A percentile compares a stretch with the other conserved stretches of the same genome.
These are phyloP conservation scores for Quillaja saponaria DNA, from an alignment of 306 rosid species.

Conservation along the genomic window DNA sequence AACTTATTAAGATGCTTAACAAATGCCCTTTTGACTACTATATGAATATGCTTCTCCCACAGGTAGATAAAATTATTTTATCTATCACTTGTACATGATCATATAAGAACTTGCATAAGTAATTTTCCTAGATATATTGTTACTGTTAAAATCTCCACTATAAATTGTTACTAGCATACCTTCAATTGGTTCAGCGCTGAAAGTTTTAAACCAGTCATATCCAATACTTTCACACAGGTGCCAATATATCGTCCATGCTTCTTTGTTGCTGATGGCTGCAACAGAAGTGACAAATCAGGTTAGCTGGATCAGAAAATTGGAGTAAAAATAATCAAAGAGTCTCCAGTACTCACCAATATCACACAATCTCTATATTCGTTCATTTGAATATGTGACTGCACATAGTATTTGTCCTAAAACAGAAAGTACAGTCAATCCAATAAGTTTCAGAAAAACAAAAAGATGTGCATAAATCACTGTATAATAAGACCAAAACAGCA, in stretches of 20 bases:
- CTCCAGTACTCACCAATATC: conserved; percentile 57
- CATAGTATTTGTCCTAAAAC: conserved; percentile 78
- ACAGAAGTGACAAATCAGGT: conserved; percentile 27
- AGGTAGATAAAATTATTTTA: neutral
- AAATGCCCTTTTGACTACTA: no score
- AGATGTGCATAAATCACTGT: neutral
- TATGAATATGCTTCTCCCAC: neutral
- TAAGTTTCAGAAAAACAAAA: conserved; percentile 19
- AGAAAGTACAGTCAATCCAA: conserved; percentile 14
- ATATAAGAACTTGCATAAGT: neutral
- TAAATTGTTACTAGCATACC: conserved; percentile 49
- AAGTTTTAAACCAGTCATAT: conserved; percentile 90
- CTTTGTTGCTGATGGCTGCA: conserved; percentile 72
- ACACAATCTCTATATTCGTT: conserved; percentile 95
- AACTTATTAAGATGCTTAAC: no score
- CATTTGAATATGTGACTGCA: conserved; percentile 92
- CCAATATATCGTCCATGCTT: conserved; percentile 74
- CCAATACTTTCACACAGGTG: conserved; percentile 84
- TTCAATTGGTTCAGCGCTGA: conserved; percentile 84
- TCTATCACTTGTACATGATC: neutral
- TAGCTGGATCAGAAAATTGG: neutral
- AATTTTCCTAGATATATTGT: neutral
- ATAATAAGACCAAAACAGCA: conserved; percentile 2
- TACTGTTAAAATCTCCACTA: neutral
- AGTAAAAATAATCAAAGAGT: conserved; percentile 19